Percentiles rank a stretch among this genome's conserved stretches.
Conservation (phyloP, 2,329 filamentous ascomycete species). For the Hypoxylon rubiginosum region DNA sequence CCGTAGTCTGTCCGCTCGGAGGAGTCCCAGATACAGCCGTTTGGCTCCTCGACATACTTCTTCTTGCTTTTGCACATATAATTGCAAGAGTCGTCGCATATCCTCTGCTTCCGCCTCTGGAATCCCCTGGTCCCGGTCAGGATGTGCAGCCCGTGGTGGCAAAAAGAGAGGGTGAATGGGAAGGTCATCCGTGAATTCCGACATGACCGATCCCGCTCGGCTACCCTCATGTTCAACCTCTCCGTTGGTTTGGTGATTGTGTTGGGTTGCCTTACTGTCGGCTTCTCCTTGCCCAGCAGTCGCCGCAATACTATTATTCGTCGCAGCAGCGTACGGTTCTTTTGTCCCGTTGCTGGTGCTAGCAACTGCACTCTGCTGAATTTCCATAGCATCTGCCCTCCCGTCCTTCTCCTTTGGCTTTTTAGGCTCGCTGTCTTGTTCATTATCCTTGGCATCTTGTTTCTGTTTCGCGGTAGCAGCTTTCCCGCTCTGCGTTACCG, state of each 20-base stretch:
- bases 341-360: slow-evolving; percentile 23
- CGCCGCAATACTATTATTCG: slow-evolving; percentile 32
- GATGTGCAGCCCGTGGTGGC: slow-evolving; percentile 70
- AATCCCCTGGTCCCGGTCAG: slow-evolving; percentile 79
- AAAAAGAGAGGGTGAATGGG: slow-evolving; percentile 82
- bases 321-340: slow-evolving; percentile 14
- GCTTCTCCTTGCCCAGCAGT: slow-evolving; percentile 39
- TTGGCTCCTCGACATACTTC: slow-evolving; percentile 81
- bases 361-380: slow-evolving; percentile 18
- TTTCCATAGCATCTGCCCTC: slow-evolving; percentile 14
- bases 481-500: slow-evolving; percentile 41
- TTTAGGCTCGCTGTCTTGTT: slow-evolving; percentile 1
- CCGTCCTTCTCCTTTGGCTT: slow-evolving; percentile 10
- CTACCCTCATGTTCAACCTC: slow-evolving; percentile 40
- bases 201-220: slow-evolving; percentile 51
- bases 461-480: slow-evolving; percentile 17
- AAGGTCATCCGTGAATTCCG: slow-evolving; percentile 62
- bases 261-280: slow-evolving; percentile 29
- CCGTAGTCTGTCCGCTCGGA: slow-evolving; percentile 79
- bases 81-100: slow-evolving; percentile 77
- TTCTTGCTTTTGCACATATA: slow-evolving; percentile 89
- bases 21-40: slow-evolving; percentile 76
- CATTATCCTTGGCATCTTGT: slow-evolving; percentile 8
- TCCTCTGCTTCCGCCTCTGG: slow-evolving; percentile 83
- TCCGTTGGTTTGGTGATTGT: slow-evolving; percentile 34